Conservation (phyloP, 2,329 filamentous ascomycete genomes). For the Aplosporella prunicola region DNA sequence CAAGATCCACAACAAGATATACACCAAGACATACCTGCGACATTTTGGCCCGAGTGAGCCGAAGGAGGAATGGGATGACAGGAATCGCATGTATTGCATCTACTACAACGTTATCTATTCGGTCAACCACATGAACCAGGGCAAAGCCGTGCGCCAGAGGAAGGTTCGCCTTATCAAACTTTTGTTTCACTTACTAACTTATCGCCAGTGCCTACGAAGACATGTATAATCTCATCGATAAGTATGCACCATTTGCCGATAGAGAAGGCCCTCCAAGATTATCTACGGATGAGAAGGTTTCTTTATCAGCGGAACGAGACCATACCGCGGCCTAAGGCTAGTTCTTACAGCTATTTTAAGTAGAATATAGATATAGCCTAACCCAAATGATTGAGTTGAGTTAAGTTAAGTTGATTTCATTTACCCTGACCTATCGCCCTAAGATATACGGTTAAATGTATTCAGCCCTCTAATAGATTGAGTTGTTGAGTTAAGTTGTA, state of each 20-base stretch:
- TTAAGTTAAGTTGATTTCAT: too few relatives aligned
- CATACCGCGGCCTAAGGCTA: not conserved
- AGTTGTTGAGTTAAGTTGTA: too few relatives aligned
- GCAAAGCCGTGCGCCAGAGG: constrained; percentile 9
- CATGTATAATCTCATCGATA: constrained; percentile 19
- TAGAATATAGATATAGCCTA: too few relatives aligned
- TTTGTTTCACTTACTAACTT: not conserved
- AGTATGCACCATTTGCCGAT: constrained; percentile 17
- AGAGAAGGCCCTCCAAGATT: constrained; percentile 13
- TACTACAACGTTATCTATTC: constrained; percentile 11
- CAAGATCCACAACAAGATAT: constrained; percentile 4
- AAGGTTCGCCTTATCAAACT: not conserved
- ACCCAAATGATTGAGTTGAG: too few relatives aligned
- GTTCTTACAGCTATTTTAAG: too few relatives aligned
- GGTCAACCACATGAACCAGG: constrained; percentile 5
- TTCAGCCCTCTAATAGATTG: too few relatives aligned
- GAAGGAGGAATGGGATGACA: constrained; percentile 5
- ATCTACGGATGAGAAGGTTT: not conserved
- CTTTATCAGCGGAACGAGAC: constrained; percentile 1
- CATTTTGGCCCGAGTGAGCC: constrained; percentile 1
- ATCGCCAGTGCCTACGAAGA: constrained; percentile 15
- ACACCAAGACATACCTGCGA: constrained; percentile 1
- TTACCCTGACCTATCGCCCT: too few relatives aligned
- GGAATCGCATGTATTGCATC: constrained; percentile 9
- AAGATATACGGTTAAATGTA: too few relatives aligned